Evolutionary conservation across 148 eudicot species (phyloP), one percentile per base, ranked within the genome.

Genomic region (Arctostaphylos glauca): DNA sequence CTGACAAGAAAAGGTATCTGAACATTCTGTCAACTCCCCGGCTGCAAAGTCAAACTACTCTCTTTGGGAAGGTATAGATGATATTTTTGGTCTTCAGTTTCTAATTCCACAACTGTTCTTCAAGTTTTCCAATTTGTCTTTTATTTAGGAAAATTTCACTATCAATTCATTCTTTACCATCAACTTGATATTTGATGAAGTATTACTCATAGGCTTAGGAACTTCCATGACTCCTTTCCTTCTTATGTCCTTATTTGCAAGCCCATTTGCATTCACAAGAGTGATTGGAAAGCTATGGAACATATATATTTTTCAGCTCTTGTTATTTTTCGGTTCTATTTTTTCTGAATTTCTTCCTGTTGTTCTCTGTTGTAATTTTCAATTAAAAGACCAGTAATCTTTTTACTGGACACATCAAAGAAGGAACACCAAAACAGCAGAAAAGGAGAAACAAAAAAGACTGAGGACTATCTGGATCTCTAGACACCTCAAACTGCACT

Each of bases 21-120:
- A 86, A 80, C 84, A 60, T 79, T 72, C 87, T 86, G 81, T 70
- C 92, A 43, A 86, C 90, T 46, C 88, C 93, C 18, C 85, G 86
- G 82, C 88, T 77, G 84, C 92, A 87, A 71, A 81, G 84, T 80
- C 91, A 82, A 80, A 85, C 91, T 82, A 89, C 97, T 16, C 70
- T 79, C 76, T 89, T 67, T 76, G 89, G 90, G 76, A 89, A 92
- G 98, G 98, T 94, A 85, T 38, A 41, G 70, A 16, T 79, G 16
- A 76, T 80, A n/a, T 55, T 14, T 50, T 43, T 18, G 8, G 70
- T 74, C 60, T 70, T 73, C 19, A 6, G 16, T 43, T 52, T 59
- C 60, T 47, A 38, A 76, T 82, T 47, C 38, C 5, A 44, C 2
- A 52, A 52, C 14, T 47, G 25, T 48, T 13, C 54, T 56, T 48